Conservation (phyloP, 2,329 filamentous ascomycete genomes). For the Anisogramma anomala region DNA sequence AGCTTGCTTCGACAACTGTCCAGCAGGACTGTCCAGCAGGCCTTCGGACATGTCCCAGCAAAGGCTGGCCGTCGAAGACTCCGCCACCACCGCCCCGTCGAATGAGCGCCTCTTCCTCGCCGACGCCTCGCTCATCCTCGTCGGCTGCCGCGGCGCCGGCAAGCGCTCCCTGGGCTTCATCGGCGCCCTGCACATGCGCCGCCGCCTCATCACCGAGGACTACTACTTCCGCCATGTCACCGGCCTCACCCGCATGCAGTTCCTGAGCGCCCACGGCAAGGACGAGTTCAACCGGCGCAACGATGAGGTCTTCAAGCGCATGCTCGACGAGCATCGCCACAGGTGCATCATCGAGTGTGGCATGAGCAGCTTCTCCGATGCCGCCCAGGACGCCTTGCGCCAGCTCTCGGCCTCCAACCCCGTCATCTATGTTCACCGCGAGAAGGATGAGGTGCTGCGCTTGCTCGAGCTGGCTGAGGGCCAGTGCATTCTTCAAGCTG, state of each 20-base stretch:
- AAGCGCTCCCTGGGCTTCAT: slow-evolving; percentile 65
- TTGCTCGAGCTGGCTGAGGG: slow-evolving; percentile 44
- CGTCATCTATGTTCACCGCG: slow-evolving; percentile 58
- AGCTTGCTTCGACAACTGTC: background rate
- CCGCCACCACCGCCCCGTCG: slow-evolving; percentile 21
- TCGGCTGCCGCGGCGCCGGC: slow-evolving; percentile 59
- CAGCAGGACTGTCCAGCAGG: background rate
- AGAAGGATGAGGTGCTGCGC: slow-evolving; percentile 48
- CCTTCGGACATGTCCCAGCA: slow-evolving; percentile 3
- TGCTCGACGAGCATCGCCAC: slow-evolving; percentile 46
- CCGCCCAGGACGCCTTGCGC: slow-evolving; percentile 44
- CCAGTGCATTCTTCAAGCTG: slow-evolving; percentile 43
- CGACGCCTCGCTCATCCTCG: slow-evolving; percentile 57
- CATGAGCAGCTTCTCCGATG: slow-evolving; percentile 50
- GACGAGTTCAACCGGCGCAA: slow-evolving; percentile 51
- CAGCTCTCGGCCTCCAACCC: slow-evolving; percentile 53
- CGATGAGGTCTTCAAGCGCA: slow-evolving; percentile 47
- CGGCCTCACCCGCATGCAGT: slow-evolving; percentile 47
- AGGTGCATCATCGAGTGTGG: slow-evolving; percentile 60
- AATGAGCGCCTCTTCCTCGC: slow-evolving; percentile 37
- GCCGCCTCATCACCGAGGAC: slow-evolving; percentile 57
- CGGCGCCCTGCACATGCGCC: slow-evolving; percentile 54
- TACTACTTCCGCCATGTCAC: slow-evolving; percentile 54
- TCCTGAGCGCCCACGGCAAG: slow-evolving; percentile 48
- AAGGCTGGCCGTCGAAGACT: slow-evolving; percentile 16